A percentile compares a stretch with the other conserved stretches of the same genome.
These are phyloP conservation scores for Hibiscus trionum DNA, from an alignment of 345 rosid genomes.

Conservation along the genomic window DNA sequence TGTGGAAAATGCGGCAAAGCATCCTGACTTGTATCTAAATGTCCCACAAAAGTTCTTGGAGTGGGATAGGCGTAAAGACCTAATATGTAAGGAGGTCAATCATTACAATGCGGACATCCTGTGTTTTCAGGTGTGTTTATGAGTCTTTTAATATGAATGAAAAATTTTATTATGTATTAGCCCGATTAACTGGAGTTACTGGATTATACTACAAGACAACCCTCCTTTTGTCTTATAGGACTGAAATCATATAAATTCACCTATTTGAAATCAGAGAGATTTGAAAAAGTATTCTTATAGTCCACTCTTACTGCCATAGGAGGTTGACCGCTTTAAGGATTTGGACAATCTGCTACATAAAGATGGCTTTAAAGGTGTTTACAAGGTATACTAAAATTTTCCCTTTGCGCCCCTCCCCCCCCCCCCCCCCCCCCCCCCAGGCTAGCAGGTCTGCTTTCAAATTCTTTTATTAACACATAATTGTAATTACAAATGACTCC, in stretches of 20 bases:
- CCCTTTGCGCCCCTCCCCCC: background rate
- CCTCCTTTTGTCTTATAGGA: background rate
- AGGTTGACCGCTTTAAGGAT: constrained; percentile 64
- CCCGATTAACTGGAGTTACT: background rate
- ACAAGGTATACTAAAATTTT: constrained; percentile 43
- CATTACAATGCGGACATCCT: constrained; percentile 50
- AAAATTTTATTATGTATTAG: background rate
- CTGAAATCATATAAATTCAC: background rate
- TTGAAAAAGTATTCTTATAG: background rate
- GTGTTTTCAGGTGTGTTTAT: constrained; percentile 65
- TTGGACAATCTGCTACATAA: constrained; percentile 38
- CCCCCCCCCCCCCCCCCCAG: background rate
- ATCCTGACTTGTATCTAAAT: constrained; percentile 46
- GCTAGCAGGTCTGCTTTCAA: background rate
- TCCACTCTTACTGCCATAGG: constrained; percentile 31
- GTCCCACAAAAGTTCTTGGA: constrained; percentile 36
- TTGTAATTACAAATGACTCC: constrained; percentile 18
- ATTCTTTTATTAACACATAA: background rate
- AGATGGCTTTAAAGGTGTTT: constrained; percentile 67
- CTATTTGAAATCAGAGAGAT: background rate
- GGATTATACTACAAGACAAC: background rate
- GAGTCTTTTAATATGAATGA: background rate
- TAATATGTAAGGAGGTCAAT: constrained; percentile 51
- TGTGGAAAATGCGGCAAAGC: constrained; percentile 58
- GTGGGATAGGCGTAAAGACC: constrained; percentile 57